Conservation (phyloP, 2,329 filamentous ascomycete species). For the Cercospora sp. region DNA sequence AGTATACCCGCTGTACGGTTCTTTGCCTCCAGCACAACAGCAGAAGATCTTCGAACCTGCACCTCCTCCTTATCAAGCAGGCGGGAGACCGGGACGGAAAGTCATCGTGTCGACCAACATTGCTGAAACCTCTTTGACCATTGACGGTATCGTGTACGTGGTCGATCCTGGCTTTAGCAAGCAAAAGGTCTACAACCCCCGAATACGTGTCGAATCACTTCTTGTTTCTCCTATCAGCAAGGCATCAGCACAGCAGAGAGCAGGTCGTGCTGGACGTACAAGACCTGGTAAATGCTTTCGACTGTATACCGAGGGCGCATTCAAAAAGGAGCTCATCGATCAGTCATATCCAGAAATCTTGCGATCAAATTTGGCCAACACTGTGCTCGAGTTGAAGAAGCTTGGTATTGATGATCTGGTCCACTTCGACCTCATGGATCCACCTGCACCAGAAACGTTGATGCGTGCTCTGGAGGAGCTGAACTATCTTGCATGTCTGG, state of each 20-base stretch:
- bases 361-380: conserved; percentile 89
- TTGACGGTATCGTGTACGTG: conserved; percentile 98
- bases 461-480: conserved; percentile 97
- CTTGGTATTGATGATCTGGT: conserved; percentile 93
- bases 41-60: conserved; percentile 84
- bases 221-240: conserved; percentile 98
- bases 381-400: conserved; percentile 95
- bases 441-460: conserved; percentile 93
- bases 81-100: conserved; percentile 87
- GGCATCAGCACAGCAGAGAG: conserved; percentile 92
- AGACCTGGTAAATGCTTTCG: conserved; percentile 98
- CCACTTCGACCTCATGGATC: conserved; percentile 98
- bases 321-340: conserved; percentile 97
- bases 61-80: conserved; percentile 68
- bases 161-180: conserved; percentile 99
- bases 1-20: conserved; percentile 92
- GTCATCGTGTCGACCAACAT: conserved; percentile 96
- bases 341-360: conserved; percentile 96
- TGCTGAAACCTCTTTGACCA: conserved; percentile 94
- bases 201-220: conserved; percentile 92
- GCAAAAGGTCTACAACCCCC: conserved; percentile 98
- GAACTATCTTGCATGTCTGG: conserved; percentile 93
- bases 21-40: conserved; percentile 86
- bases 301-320: conserved; percentile 89
- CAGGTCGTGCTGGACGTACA: conserved; percentile 98